Evolutionary conservation across 2,329 filamentous ascomycete genomes (phyloP), one percentile per base, ranked within the genome.

Genomic region (Pseudogymnoascus sp.): DNA sequence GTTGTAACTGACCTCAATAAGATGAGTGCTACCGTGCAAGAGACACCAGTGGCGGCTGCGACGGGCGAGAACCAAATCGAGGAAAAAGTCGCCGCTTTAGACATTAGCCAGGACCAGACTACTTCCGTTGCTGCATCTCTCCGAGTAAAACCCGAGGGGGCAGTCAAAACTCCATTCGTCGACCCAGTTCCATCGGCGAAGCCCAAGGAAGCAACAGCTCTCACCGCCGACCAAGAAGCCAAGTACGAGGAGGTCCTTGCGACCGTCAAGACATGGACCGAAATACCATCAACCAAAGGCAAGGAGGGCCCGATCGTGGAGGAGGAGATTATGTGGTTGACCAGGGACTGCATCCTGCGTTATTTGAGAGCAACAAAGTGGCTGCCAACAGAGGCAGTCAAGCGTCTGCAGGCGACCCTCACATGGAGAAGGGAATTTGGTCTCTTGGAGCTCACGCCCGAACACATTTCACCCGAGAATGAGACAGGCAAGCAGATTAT

Each of bases 291-390:
- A 38, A 83, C 84, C 18, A 78, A 82, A 63, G 77, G 76, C 59
- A 76, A 77, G 63, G 79, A 72, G 7, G 82, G 82, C 2, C 84
- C 89, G 1, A 75, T 97, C 61, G 85, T 83, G 57, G 90, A 95
- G 61, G 76, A 78, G 57, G 94, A 99, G 75, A 87, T 84, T 69
- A 84, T 94, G 76, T 99, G 90, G 85, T 81, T 99, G 66, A 96
- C 92, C 10, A 84, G 85, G 65, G 94, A 99, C 72, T 97, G 92
- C 71, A 80, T 99, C 13, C 80, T 96, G 38, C 88, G 94, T 66
- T 99, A 96, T 72, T 84, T 99, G 28, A 88, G 92, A 62, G 94
- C 94, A 18, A 92, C 90, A 35, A 96, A 95, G 74, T 99, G 94
- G 91, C 80, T 85, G 65, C 80, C 88, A 57, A 76, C 83, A 41